phyloP scores from a whole-genome alignment of 2,329 filamentous ascomycete genomes.

The Chaetomiaceae sp. region DNA sequence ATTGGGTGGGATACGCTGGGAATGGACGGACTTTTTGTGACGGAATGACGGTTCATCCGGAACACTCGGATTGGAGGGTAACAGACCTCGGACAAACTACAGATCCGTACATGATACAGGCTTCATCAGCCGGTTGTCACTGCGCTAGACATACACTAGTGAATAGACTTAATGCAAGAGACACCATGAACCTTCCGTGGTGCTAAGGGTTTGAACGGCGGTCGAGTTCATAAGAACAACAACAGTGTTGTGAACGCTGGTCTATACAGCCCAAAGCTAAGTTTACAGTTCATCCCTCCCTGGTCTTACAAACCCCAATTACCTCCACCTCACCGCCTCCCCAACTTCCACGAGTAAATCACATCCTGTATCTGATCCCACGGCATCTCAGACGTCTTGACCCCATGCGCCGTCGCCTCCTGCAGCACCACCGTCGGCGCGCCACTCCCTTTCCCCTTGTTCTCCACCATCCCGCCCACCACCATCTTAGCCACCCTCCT shows the following conservation, averaged over 20 bases:
- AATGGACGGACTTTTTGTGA: background rate
- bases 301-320: background rate
- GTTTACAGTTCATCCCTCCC: background rate
- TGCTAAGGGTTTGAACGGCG: too few species aligned
- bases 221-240: too few species aligned
- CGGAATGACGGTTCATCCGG: background rate
- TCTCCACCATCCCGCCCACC: constrained; percentile 71
- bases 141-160: background rate
- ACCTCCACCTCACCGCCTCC: constrained; percentile 43
- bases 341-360: constrained; percentile 79
- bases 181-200: too few species aligned
- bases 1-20: background rate
- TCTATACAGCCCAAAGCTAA: background rate
- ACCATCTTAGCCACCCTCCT: constrained; percentile 75
- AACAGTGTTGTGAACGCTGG: background rate
- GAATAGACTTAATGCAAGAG: background rate
- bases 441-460: constrained; percentile 73
- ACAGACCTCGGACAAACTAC: background rate
- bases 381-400: constrained; percentile 61
- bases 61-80: background rate
- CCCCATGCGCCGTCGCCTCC: constrained; percentile 77
- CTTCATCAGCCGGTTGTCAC: background rate
- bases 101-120: background rate
- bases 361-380: constrained; percentile 90
- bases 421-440: constrained; percentile 92